Conservation (phyloP, 1,284 basidiomycete genomes). For the Cystobasidium slooffiae region DNA sequence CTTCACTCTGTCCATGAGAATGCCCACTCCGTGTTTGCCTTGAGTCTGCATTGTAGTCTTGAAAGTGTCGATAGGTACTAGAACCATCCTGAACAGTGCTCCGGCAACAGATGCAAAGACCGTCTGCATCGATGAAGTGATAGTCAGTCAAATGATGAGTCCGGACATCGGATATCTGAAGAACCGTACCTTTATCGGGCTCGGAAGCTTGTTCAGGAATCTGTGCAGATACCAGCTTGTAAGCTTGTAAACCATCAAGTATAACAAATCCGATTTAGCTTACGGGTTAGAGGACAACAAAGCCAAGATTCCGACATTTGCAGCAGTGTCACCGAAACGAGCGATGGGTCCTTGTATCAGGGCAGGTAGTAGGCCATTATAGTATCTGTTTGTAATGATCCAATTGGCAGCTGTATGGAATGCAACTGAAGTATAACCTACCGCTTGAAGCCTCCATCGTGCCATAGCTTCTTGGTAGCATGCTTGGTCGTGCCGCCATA, state of each 20-base stretch:
- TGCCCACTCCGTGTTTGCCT: slow-evolving; percentile 64
- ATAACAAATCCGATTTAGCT: neutral
- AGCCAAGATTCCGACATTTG: slow-evolving; percentile 78
- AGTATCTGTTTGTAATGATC: slow-evolving; percentile 38
- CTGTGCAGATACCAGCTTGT: neutral
- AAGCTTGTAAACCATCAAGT: neutral
- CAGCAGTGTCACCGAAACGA: slow-evolving; percentile 85
- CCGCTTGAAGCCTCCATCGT: slow-evolving; percentile 75
- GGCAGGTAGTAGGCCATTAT: slow-evolving; percentile 78
- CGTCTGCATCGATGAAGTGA: too few relatives aligned
- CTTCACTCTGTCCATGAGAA: slow-evolving; percentile 71
- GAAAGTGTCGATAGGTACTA: slow-evolving; percentile 85
- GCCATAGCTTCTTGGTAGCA: slow-evolving; percentile 70
- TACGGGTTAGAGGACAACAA: slow-evolving; percentile 69
- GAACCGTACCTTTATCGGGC: slow-evolving; percentile 64
- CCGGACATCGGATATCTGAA: too few relatives aligned
- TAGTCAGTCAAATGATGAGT: too few relatives aligned
- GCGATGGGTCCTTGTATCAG: slow-evolving; percentile 73
- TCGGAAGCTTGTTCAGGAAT: slow-evolving; percentile 68
- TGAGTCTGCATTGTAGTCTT: slow-evolving; percentile 92
- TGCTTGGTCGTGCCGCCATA: slow-evolving; percentile 74
- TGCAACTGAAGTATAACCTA: slow-evolving; percentile 61
- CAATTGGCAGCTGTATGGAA: neutral
- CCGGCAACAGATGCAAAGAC: slow-evolving; percentile 55
- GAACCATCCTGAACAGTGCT: slow-evolving; percentile 76